These are phyloP conservation scores for Lentinula guzmanii DNA, from an alignment of 768 basidiomycete species.

Conservation along the genomic window DNA sequence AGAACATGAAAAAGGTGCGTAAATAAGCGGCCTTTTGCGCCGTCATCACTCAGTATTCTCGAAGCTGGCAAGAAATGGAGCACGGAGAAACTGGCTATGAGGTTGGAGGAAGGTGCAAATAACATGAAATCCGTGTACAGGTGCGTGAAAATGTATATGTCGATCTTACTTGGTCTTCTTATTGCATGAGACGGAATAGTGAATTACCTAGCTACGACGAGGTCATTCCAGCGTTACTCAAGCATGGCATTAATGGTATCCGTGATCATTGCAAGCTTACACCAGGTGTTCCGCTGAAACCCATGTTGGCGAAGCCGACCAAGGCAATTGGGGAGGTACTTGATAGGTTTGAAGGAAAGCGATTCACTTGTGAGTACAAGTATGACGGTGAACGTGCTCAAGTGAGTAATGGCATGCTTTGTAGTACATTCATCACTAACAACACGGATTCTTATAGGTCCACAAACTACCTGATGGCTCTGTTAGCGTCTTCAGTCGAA, in stretches of 20 bases:
- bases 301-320: conserved; percentile 98
- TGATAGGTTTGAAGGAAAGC: conserved; percentile 92
- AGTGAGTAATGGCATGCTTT: conserved; percentile 26
- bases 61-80: conserved; percentile 70
- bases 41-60: not conserved
- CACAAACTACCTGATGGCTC: conserved; percentile 79
- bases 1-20: conserved; percentile 56
- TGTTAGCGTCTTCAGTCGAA: conserved; percentile 91
- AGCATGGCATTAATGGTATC: conserved; percentile 67
- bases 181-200: conserved; percentile 29
- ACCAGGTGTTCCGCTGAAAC: conserved; percentile 94
- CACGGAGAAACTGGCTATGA: conserved; percentile 62
- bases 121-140: conserved; percentile 91
- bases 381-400: conserved; percentile 99
- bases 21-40: not conserved
- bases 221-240: conserved; percentile 86
- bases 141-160: conserved; percentile 30
- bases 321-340: conserved; percentile 98
- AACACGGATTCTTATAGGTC: conserved; percentile 39
- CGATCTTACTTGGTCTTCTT: conserved; percentile 2
- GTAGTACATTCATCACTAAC: not conserved
- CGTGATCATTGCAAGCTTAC: conserved; percentile 80
- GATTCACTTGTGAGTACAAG: conserved; percentile 98
- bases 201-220: conserved; percentile 91
- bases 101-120: conserved; percentile 71